phyloP scores from a whole-genome alignment of 176 grass and related monocot species.

The Dactylis glomerata region DNA sequence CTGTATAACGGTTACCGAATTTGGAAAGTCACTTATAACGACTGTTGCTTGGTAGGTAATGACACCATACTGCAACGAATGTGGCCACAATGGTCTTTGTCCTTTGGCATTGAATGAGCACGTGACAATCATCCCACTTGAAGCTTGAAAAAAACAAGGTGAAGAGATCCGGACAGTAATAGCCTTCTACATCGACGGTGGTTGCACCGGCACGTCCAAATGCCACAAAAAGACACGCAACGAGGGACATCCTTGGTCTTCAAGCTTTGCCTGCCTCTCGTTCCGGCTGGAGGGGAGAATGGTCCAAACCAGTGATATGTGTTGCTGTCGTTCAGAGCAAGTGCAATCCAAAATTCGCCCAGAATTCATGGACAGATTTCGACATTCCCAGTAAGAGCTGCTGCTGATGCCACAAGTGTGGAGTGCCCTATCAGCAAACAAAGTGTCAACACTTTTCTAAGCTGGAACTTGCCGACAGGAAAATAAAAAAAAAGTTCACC shows the following conservation, averaged over 20 bases:
- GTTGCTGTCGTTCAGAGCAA: not conserved
- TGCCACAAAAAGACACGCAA: not conserved
- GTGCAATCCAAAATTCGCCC: not conserved
- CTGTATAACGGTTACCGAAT: too few species aligned
- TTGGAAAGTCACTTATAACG: too few species aligned
- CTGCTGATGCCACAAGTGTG: not conserved
- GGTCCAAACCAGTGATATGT: not conserved
- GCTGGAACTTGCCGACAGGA: not conserved
- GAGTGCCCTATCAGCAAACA: not conserved
- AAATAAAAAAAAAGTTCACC: not conserved
- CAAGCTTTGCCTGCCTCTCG: not conserved
- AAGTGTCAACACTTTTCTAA: not conserved
- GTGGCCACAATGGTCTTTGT: not conserved
- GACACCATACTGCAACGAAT: too few species aligned
- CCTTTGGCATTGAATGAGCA: not conserved
- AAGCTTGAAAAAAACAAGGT: not conserved
- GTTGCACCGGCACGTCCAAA: not conserved
- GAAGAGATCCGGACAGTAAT: not conserved
- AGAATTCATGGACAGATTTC: not conserved
- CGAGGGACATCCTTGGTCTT: not conserved
- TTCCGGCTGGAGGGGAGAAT: not conserved
- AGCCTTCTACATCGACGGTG: not conserved
- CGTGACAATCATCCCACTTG: not conserved
- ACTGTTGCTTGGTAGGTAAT: too few species aligned
- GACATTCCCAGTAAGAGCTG: not conserved